Base-by-base conservation (phyloP, 2,329 filamentous ascomycete species). In the Ceratocystis cubensis region DNA sequence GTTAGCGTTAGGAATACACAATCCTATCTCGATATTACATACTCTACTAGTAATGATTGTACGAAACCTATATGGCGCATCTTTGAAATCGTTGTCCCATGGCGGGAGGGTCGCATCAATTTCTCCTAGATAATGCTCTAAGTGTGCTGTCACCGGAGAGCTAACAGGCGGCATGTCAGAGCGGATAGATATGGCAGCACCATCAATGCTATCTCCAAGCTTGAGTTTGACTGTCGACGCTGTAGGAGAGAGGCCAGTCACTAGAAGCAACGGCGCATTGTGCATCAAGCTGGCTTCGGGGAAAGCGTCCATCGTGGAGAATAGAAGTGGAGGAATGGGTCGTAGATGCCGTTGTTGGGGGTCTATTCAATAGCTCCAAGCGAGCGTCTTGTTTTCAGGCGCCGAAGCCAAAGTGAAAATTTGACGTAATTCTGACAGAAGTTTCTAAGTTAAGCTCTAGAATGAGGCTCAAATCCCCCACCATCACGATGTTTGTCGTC, bases 241-340 rank as follows among this genome's bases (percentile, higher is more conserved):
- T 5, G 46, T 61, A 13, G 67, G 64, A 76, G 74, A 69, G 4
- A 96, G 81, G 13, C 93, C 94, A 46, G 91, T 91, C 44, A 96
- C 82, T 61, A 95, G 79, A 69, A 97, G 78, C 67, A 96, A 82
- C 45, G 93, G 93, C 72, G 95, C 82, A 76, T 94, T 95, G 77
- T 94, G 91, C 74, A 87, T 84, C 75, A 96, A 80, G 78, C 92
- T 96, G 75, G 87, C 88, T 67, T 78, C 75, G 65, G 89, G 88
- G 76, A 91, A 93, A 72, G 83, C 88, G 76, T 94, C 88, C 89
- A 94, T 94, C 69, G 71, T 73, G 69, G 3, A 25, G 28, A 45
- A 13, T 2, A 46, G 25, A 22, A 13, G 17, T 22, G 22, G 25
- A 33, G 15, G n/a, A 59, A 59, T 3, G 7, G 28, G 20, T 15